These are phyloP conservation scores for Alternaria sp. DNA, from an alignment of 2,329 filamentous ascomycete species.

Conservation along the genomic window DNA sequence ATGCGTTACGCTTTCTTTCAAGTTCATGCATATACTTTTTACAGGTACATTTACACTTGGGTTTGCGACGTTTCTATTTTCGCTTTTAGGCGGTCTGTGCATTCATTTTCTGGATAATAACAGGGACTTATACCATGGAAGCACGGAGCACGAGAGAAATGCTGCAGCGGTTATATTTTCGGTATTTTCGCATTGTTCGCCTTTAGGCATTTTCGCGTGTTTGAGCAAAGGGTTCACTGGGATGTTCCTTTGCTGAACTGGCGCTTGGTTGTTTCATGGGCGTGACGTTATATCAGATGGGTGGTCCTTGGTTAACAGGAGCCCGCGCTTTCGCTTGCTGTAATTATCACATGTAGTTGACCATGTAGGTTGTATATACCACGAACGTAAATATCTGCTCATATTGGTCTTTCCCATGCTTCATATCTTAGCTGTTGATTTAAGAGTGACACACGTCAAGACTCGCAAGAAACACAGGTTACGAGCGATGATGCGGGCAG, in stretches of 20 bases:
- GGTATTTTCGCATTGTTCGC: background rate
- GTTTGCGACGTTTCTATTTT: constrained; percentile 7
- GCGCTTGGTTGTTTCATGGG: constrained; percentile 14
- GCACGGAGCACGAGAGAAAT: constrained; percentile 5
- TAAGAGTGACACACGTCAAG: background rate
- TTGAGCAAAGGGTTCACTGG: background rate
- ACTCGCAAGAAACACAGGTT: background rate
- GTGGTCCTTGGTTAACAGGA: background rate
- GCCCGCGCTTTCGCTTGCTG: background rate
- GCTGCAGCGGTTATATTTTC: background rate
- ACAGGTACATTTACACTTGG: constrained; percentile 10
- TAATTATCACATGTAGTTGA: constrained; percentile 7
- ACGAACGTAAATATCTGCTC: constrained; percentile 1
- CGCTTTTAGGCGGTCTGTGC: constrained; percentile 13
- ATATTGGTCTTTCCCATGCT: background rate
- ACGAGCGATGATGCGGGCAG: background rate
- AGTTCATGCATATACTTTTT: constrained; percentile 20
- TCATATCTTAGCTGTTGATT: no score
- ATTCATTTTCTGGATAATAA: constrained; percentile 4
- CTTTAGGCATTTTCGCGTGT: background rate
- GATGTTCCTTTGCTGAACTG: constrained; percentile 12
- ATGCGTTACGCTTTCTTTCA: constrained; percentile 23
- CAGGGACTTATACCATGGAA: constrained; percentile 1
- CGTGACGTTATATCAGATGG: constrained; percentile 3
- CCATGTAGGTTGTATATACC: constrained; percentile 5